These are phyloP conservation scores for Hanseniaspora thailandica DNA, from an alignment of 805 yeast genomes.

Conservation along the genomic window DNA sequence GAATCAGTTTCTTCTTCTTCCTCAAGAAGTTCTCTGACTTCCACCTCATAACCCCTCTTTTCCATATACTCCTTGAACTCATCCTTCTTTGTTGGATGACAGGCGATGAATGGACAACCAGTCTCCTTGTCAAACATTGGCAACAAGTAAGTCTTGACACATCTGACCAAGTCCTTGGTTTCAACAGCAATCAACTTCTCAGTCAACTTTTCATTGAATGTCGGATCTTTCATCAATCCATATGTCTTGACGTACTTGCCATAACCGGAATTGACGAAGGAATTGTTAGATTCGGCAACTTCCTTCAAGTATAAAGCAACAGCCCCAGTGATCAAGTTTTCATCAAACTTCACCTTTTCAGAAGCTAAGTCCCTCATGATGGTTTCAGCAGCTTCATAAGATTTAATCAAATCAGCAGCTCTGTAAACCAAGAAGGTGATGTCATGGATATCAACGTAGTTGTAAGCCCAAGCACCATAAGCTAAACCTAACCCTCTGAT, in stretches of 20 bases:
- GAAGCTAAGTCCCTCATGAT: conserved; percentile 50
- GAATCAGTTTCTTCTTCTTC: neutral
- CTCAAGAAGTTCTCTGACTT: conserved; percentile 4
- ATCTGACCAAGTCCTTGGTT: conserved; percentile 22
- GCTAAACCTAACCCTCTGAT: conserved; percentile 91
- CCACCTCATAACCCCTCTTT: conserved; percentile 5
- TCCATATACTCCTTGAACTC: conserved; percentile 6
- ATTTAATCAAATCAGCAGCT: conserved; percentile 67
- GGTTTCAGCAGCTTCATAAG: conserved; percentile 48
- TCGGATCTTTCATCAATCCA: conserved; percentile 13
- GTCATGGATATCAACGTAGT: conserved; percentile 54
- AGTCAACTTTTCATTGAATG: neutral
- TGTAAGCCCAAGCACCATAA: conserved; percentile 63
- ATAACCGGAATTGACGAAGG: conserved; percentile 51
- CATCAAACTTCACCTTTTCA: conserved; percentile 47
- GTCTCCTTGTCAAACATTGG: conserved; percentile 41
- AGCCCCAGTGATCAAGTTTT: conserved; percentile 55
- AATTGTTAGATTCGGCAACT: conserved; percentile 58
- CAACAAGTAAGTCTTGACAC: conserved; percentile 46
- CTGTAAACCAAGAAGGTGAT: conserved; percentile 60
- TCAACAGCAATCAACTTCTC: neutral
- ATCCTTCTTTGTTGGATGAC: conserved; percentile 14
- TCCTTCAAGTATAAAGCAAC: conserved; percentile 62
- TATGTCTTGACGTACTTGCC: conserved; percentile 37
- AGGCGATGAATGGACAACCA: conserved; percentile 11